Evolutionary conservation across 2,329 filamentous ascomycete genomes (phyloP), one percentile per base, ranked within the genome.

Genomic region (Claviceps cyperi): DNA sequence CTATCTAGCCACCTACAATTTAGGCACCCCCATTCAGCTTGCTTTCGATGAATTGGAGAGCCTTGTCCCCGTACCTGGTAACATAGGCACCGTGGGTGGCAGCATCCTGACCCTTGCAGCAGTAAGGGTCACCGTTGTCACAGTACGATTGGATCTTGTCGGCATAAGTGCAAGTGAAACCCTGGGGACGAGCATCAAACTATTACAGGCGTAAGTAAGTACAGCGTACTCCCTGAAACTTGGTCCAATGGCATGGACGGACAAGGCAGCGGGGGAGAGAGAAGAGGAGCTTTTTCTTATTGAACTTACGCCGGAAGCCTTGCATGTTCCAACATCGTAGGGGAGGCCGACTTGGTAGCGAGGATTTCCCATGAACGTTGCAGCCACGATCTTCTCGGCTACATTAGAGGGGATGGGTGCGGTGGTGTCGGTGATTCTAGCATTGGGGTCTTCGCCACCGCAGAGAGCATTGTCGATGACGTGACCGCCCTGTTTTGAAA

Each of bases 331-430:
- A 39, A 81, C 76, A 49, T 77, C 72, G 59, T 81, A 83, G 0
- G 77, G 60, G 35, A 80, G 62, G 0, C 78, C 78, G 5, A 65
- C 62, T 7, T 71, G 66, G 56, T 77, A 76, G 51, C 78, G 70
- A 3, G 81, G 81, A 57, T 81, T 74, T 6, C 80, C 81, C 72
- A 83, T 76, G 60, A 82, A 77, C 55, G 84, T 81, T 14, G 74
- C 77, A 0, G 77, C 81, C 62, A 80, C 81, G 56, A 84, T 74
- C 59, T 73, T 72, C 3, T 63, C 65, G 7, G 80, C 63, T 3
- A 77, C 75, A 5, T 65, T 68, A 0, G 70, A 65, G 2, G 66
- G 67, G 4, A 77, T 61, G 2, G 65, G 64, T 1, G 71, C 64
- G 0, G 67, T 65, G 1, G 72, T 69, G 45, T 68, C 68, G 1